A percentile compares a stretch with the other conserved stretches of the same genome.
phyloP scores from a whole-genome alignment of 2,329 filamentous ascomycete genomes.

The Capronia americana region DNA sequence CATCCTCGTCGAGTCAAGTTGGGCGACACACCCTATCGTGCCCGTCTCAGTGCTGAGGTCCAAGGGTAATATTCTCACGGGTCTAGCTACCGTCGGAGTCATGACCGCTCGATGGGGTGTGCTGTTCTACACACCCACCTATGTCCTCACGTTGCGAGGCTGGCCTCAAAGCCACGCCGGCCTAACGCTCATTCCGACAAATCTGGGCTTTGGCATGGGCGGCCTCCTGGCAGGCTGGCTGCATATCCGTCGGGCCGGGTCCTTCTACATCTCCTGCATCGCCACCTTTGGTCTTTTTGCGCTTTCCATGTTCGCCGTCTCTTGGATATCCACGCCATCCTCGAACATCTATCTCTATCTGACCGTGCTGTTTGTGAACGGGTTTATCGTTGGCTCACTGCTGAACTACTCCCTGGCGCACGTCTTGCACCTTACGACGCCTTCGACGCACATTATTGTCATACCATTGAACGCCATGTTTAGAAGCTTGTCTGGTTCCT shows the following conservation, averaged over 20 bases:
- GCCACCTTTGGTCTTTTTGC: slow-evolving; percentile 68
- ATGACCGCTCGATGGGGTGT: slow-evolving; percentile 84
- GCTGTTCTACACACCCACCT: slow-evolving; percentile 81
- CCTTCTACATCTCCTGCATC: slow-evolving; percentile 72
- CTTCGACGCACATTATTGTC: slow-evolving; percentile 73
- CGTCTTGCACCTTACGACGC: slow-evolving; percentile 72
- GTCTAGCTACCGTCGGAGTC: slow-evolving; percentile 74
- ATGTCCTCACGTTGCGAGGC: slow-evolving; percentile 75
- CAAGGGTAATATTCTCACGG: slow-evolving; percentile 73
- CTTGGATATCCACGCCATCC: slow-evolving; percentile 60
- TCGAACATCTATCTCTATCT: slow-evolving; percentile 63
- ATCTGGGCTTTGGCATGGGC: slow-evolving; percentile 76
- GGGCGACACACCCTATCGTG: slow-evolving; percentile 74
- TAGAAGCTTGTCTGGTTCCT: slow-evolving; percentile 79
- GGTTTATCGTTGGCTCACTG: slow-evolving; percentile 72
- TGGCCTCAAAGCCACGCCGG: slow-evolving; percentile 74
- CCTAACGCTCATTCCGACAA: slow-evolving; percentile 79
- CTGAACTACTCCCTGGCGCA: slow-evolving; percentile 85
- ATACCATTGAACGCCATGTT: slow-evolving; percentile 80
- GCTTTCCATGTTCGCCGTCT: slow-evolving; percentile 63
- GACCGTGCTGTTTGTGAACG: slow-evolving; percentile 64
- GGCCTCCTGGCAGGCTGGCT: slow-evolving; percentile 75
- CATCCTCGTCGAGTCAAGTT: slow-evolving; percentile 66
- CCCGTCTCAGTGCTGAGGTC: slow-evolving; percentile 73
- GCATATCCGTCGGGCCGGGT: slow-evolving; percentile 74